A percentile compares a stretch with the other conserved stretches of the same genome.
These are phyloP conservation scores for Austroboletus novae-zelandiae DNA, from an alignment of 1,284 basidiomycete genomes.

Conservation along the genomic window DNA sequence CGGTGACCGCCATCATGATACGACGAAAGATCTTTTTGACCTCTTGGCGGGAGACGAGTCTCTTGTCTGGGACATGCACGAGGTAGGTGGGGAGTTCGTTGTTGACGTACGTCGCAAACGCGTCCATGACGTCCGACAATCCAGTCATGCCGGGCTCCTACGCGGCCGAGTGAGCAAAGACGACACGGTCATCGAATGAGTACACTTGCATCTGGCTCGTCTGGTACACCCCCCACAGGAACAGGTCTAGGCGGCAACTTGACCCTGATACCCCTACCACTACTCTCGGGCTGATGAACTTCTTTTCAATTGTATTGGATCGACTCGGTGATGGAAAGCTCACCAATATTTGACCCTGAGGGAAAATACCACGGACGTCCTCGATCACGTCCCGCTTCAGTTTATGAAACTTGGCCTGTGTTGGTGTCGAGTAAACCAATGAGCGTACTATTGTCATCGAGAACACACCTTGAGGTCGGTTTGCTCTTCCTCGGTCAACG, in stretches of 20 bases:
- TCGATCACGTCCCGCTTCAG: constrained; percentile 30
- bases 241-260: constrained; percentile 23
- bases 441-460: no score
- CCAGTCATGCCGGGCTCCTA: constrained; percentile 17
- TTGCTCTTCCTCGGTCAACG: constrained; percentile 26
- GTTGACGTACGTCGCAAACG: constrained; percentile 23
- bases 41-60: constrained; percentile 30
- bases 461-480: constrained; percentile 22
- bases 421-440: not conserved
- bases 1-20: constrained; percentile 25
- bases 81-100: constrained; percentile 33
- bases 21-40: constrained; percentile 31
- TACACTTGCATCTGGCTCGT: constrained; percentile 15
- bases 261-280: constrained; percentile 26
- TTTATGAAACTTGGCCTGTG: constrained; percentile 31
- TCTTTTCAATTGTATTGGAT: not conserved
- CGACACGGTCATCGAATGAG: not conserved
- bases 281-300: constrained; percentile 22
- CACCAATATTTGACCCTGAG: constrained; percentile 31
- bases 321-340: not conserved
- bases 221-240: not conserved
- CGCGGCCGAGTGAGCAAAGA: constrained; percentile 3
- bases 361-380: constrained; percentile 27
- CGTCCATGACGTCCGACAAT: constrained; percentile 27
- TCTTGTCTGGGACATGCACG: constrained; percentile 26